These are phyloP conservation scores for Mycena indigotica DNA, from an alignment of 768 basidiomycete genomes.

Conservation along the genomic window DNA sequence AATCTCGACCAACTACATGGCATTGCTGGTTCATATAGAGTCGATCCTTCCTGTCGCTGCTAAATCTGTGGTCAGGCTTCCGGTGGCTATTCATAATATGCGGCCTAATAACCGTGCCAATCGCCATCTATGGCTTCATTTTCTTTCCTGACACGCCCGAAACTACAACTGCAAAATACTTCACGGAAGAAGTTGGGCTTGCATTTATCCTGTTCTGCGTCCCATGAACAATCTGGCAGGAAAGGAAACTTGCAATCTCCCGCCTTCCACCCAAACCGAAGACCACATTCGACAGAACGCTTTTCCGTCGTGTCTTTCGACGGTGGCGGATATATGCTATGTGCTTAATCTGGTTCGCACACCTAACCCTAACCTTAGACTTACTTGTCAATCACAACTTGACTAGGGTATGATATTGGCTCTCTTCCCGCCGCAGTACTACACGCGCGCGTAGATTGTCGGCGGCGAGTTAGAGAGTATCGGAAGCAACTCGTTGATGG, in stretches of 20 bases:
- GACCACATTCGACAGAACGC: slow-evolving; percentile 37
- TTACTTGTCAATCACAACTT: neutral
- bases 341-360: slow-evolving; percentile 57
- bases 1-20: slow-evolving; percentile 16
- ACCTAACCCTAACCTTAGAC: neutral
- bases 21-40: slow-evolving; percentile 13
- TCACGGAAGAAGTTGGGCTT: slow-evolving; percentile 55
- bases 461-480: slow-evolving; percentile 66
- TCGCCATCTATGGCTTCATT: slow-evolving; percentile 71
- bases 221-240: slow-evolving; percentile 37
- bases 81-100: slow-evolving; percentile 23
- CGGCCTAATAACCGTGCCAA: slow-evolving; percentile 70
- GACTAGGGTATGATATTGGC: slow-evolving; percentile 5
- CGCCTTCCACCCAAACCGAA: slow-evolving; percentile 38
- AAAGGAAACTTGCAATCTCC: slow-evolving; percentile 52
- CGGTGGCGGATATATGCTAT: slow-evolving; percentile 73
- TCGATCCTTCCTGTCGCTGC: too few species aligned
- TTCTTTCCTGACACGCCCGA: slow-evolving; percentile 73
- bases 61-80: too few species aligned
- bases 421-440: neutral
- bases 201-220: slow-evolving; percentile 8
- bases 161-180: slow-evolving; percentile 65
- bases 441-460: slow-evolving; percentile 41
- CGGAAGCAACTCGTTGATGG: slow-evolving; percentile 73
- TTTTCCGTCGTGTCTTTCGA: slow-evolving; percentile 51